These are phyloP conservation scores for Metarhizium brunneum DNA, from an alignment of 2,329 filamentous ascomycete genomes.

Conservation along the genomic window DNA sequence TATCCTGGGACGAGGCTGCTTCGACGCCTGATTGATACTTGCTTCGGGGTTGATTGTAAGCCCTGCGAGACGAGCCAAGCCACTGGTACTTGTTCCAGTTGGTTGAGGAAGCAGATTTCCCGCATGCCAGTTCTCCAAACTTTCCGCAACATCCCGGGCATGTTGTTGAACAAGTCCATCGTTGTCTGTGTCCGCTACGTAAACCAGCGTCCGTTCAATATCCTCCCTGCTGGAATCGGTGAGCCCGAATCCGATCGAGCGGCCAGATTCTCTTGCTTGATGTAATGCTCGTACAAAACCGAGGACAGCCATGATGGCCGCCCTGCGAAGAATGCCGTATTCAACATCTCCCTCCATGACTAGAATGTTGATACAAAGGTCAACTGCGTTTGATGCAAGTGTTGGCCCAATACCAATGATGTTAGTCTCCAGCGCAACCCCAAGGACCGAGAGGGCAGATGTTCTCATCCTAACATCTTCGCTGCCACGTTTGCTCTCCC, in stretches of 20 bases:
- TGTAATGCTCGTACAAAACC: conserved; percentile 53
- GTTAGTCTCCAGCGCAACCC: conserved; percentile 50
- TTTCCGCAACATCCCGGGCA: conserved; percentile 57
- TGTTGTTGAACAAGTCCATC: conserved; percentile 62
- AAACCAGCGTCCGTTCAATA: conserved; percentile 51
- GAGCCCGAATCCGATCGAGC: conserved; percentile 42
- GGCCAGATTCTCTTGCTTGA: conserved; percentile 35
- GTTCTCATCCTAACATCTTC: conserved; percentile 63
- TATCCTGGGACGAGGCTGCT: conserved; percentile 33
- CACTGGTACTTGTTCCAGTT: conserved; percentile 13
- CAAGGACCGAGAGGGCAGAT: conserved; percentile 59
- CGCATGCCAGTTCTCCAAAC: conserved; percentile 52
- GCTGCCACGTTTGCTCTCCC: conserved; percentile 55
- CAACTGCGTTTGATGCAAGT: conserved; percentile 46
- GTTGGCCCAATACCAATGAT: conserved; percentile 43
- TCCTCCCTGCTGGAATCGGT: conserved; percentile 48
- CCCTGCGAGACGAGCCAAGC: conserved; percentile 26
- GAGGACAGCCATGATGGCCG: conserved; percentile 55
- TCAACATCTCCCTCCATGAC: conserved; percentile 51
- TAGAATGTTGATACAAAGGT: conserved; percentile 54
- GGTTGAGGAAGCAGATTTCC: conserved; percentile 35
- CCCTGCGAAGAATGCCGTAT: conserved; percentile 55
- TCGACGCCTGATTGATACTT: conserved; percentile 14
- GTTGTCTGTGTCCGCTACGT: conserved; percentile 55
- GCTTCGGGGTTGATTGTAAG: conserved; percentile 25